phyloP scores from a whole-genome alignment of 768 basidiomycete species.

The Hysterangium stoloniferum region DNA sequence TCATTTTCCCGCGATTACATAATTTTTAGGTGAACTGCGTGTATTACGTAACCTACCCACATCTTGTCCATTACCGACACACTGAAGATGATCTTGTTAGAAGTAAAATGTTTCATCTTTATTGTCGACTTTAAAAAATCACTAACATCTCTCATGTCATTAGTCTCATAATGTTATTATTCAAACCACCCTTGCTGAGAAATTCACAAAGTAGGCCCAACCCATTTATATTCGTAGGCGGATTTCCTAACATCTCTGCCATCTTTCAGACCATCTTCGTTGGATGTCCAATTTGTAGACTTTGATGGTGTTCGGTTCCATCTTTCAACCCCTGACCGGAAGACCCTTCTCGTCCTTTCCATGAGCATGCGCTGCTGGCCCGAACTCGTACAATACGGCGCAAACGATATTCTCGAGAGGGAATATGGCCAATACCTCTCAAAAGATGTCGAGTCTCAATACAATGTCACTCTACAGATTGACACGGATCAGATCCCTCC shows the following conservation, averaged over 20 bases:
- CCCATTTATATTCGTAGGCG: background rate
- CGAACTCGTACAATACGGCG: conserved; percentile 85
- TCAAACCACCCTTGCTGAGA: conserved; percentile 80
- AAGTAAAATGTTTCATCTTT: conserved; percentile 40
- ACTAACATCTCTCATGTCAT: conserved; percentile 12
- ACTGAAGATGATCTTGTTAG: conserved; percentile 81
- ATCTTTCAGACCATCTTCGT: conserved; percentile 63
- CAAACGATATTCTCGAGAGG: conserved; percentile 62
- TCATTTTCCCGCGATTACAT: no score
- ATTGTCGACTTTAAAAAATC: background rate
- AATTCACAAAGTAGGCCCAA: conserved; percentile 68
- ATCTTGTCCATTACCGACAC: no score
- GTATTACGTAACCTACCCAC: no score
- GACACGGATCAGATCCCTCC: conserved; percentile 81
- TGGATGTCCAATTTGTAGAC: conserved; percentile 96
- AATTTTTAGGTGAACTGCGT: no score
- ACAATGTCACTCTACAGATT: conserved; percentile 79
- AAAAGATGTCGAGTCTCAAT: conserved; percentile 72
- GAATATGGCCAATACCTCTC: conserved; percentile 76
- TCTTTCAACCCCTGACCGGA: conserved; percentile 79
- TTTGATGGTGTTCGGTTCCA: conserved; percentile 96
- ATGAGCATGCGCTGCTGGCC: conserved; percentile 99
- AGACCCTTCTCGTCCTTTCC: conserved; percentile 76
- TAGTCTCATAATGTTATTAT: conserved; percentile 88
- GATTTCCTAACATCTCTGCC: conserved; percentile 14